phyloP scores from a whole-genome alignment of 495 filamentous ascomycete genomes.

The Viridothelium virens region DNA sequence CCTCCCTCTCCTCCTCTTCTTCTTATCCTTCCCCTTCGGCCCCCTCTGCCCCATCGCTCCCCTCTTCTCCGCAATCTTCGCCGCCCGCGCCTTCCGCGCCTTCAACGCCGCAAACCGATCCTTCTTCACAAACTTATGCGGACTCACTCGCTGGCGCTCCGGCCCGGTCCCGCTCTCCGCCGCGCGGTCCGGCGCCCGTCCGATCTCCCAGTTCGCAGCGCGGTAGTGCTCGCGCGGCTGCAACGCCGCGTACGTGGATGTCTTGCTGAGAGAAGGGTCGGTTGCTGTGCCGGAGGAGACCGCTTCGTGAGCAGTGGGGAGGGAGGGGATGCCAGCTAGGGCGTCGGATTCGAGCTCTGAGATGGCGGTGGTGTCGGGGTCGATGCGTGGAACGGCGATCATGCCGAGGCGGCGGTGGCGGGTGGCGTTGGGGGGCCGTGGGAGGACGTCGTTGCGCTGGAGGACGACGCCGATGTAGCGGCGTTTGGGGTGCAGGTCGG shows the following conservation, averaged over 20 bases:
- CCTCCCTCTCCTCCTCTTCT: background rate
- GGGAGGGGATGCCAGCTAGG: background rate
- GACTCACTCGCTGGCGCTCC: conserved; percentile 16
- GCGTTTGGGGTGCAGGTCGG: conserved; percentile 64
- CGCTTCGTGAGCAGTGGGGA: background rate
- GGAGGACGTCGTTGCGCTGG: conserved; percentile 63
- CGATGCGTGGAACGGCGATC: conserved; percentile 38
- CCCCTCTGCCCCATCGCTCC: conserved; percentile 36
- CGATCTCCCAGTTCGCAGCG: conserved; percentile 80
- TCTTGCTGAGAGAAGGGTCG: conserved; percentile 29
- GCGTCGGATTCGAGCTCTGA: background rate
- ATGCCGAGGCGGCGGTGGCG: conserved; percentile 65
- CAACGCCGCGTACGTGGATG: conserved; percentile 33
- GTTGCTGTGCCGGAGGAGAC: background rate
- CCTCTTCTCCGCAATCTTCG: conserved; percentile 50
- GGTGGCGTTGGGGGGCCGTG: conserved; percentile 60
- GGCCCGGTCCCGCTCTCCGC: conserved; percentile 33
- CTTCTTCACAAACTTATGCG: conserved; percentile 42
- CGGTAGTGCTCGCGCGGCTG: conserved; percentile 70
- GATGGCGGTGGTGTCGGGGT: conserved; percentile 24
- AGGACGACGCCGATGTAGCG: conserved; percentile 91
- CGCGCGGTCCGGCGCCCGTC: conserved; percentile 54
- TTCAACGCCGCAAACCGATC: conserved; percentile 59
- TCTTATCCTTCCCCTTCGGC: conserved; percentile 41
- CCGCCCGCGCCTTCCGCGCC: conserved; percentile 47